These are phyloP conservation scores for Ascochyta koolunga DNA, from an alignment of 2,329 filamentous ascomycete genomes.

Conservation along the genomic window DNA sequence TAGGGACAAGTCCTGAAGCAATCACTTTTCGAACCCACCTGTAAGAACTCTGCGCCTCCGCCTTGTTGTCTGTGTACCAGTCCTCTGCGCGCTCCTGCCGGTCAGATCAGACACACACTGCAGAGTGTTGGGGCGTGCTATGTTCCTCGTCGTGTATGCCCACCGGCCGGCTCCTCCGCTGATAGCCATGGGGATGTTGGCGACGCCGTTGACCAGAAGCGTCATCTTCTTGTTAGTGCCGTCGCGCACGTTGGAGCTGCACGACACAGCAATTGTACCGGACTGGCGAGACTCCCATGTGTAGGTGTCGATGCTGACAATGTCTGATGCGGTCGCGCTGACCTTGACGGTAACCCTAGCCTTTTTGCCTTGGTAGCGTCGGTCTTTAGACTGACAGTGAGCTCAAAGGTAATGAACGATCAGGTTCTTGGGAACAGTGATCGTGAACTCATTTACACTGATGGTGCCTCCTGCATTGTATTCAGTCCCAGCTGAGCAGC, in stretches of 20 bases:
- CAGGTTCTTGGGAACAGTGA: slow-evolving; percentile 58
- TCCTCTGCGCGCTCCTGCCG: slow-evolving; percentile 30
- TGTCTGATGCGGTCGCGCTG: slow-evolving; percentile 31
- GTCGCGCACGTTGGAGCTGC: slow-evolving; percentile 45
- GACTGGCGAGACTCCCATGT: slow-evolving; percentile 39
- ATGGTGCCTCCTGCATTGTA: slow-evolving; percentile 56
- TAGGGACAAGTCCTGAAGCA: background rate
- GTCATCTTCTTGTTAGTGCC: slow-evolving; percentile 38
- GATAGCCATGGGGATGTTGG: slow-evolving; percentile 29
- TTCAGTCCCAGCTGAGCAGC: slow-evolving; percentile 29
- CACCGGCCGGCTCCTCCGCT: slow-evolving; percentile 35
- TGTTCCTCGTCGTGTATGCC: slow-evolving; percentile 31
- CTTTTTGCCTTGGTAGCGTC: slow-evolving; percentile 29
- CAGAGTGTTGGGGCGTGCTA: slow-evolving; percentile 37
- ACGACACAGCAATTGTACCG: slow-evolving; percentile 41
- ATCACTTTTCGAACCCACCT: background rate
- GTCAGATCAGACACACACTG: slow-evolving; percentile 34
- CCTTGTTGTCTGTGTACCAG: slow-evolving; percentile 25
- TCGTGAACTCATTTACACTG: slow-evolving; percentile 53
- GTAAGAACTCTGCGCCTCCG: slow-evolving; percentile 5
- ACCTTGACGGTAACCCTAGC: slow-evolving; percentile 38
- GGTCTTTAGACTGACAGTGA: slow-evolving; percentile 37
- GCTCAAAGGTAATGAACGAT: slow-evolving; percentile 51
- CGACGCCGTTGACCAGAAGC: slow-evolving; percentile 35
- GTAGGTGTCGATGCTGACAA: slow-evolving; percentile 42